phyloP scores from a whole-genome alignment of 345 rosid genomes.

The Nephelium lappaceum region DNA sequence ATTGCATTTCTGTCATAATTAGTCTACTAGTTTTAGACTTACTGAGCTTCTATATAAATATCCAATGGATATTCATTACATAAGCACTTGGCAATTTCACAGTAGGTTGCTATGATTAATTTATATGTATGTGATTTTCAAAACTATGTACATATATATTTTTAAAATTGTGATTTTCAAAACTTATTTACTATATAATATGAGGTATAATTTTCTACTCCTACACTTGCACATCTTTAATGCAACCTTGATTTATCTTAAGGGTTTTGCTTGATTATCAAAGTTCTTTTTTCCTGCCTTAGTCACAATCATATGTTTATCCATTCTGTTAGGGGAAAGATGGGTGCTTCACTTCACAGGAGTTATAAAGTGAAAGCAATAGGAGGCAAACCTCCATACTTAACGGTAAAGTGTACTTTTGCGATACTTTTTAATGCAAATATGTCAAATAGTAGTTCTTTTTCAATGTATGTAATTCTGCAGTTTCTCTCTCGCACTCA shows the following conservation, averaged over 20 bases:
- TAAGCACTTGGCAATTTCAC: not conserved
- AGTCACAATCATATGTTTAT: slow-evolving; percentile 1
- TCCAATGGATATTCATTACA: not conserved
- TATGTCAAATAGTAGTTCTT: not conserved
- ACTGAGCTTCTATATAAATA: not conserved
- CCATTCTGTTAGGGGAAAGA: slow-evolving; percentile 63
- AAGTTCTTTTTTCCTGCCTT: not conserved
- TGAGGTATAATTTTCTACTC: not conserved
- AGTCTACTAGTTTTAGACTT: not conserved
- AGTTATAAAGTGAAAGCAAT: slow-evolving; percentile 42
- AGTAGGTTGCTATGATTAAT: not conserved
- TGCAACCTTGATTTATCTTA: not conserved
- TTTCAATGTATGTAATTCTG: not conserved
- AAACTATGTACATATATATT: too few relatives aligned
- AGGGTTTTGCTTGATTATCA: not conserved
- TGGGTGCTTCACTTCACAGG: slow-evolving; percentile 76
- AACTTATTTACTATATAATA: not conserved
- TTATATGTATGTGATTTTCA: not conserved
- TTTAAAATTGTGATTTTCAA: slow-evolving; percentile 8
- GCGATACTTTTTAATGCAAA: not conserved
- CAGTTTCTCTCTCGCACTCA: not conserved
- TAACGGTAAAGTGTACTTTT: slow-evolving; percentile 45
- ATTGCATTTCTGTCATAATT: too few relatives aligned
- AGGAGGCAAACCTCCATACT: slow-evolving; percentile 74
- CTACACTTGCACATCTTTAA: not conserved